phyloP scores from a whole-genome alignment of 116 monocot genomes.

The Posidonia oceanica region DNA sequence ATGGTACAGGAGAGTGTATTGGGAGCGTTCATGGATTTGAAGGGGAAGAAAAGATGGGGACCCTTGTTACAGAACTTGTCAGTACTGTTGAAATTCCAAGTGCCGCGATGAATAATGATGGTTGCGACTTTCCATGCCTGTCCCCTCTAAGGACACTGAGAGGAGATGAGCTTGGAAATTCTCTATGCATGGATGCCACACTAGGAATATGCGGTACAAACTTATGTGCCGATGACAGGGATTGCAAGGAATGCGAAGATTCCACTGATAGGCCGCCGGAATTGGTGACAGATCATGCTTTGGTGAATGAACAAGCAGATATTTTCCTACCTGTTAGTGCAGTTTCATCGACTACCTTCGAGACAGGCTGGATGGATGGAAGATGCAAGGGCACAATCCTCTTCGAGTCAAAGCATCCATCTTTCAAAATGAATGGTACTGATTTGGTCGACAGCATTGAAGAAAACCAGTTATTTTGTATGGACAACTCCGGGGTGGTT shows the following conservation, averaged over 20 bases:
- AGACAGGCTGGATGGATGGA: constrained; percentile 1
- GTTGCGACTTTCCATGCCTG: constrained; percentile 4
- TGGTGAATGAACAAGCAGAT: not conserved
- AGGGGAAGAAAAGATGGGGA: not conserved
- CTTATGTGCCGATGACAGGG: not conserved
- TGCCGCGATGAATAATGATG: not conserved
- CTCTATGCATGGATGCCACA: not conserved
- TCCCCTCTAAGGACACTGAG: not conserved
- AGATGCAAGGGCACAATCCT: not conserved
- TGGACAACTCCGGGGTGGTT: not conserved
- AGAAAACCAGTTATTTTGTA: not conserved
- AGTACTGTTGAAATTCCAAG: not conserved
- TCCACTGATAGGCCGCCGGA: not conserved
- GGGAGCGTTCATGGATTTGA: not conserved
- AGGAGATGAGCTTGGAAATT: constrained; percentile 4
- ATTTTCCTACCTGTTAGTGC: not conserved
- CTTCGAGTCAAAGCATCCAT: not conserved
- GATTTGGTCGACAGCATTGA: not conserved
- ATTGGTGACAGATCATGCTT: constrained; percentile 1
- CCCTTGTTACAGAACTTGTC: not conserved
- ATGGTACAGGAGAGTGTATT: not conserved
- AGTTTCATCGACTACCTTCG: not conserved
- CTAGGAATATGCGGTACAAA: not conserved
- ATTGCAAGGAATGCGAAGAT: constrained; percentile 7
- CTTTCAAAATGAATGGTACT: not conserved